Base-by-base conservation (phyloP, 139 green algal genomes). In the Tetraselmis striata region DNA sequence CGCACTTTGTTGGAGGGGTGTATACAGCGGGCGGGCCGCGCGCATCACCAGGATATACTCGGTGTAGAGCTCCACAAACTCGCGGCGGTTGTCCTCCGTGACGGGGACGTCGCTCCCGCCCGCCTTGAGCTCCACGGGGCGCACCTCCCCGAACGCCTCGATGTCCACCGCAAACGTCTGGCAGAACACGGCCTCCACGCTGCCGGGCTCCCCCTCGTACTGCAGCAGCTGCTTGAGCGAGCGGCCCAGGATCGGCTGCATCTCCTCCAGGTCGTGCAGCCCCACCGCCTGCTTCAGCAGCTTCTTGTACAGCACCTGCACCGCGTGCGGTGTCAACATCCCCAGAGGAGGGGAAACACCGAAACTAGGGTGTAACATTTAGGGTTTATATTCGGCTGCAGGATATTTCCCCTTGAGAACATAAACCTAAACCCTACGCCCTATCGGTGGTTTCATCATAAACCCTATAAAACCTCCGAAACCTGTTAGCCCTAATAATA, bases 271-370 rank as follows among this genome's bases (percentile, higher is more conserved):
- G 85, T 98, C 94, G 5, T 92, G 75, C 79, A 98, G 87, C 30
- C 85, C 86, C 31, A 94, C 83, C 23, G 89, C 82, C 87, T 96
- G 90, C 18, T 89, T 86, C 32, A 96, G 86, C 83, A 98, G 90
- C 92, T 97, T 97, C 80, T 94, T 91, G 88, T 97, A 98, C 29
- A 98, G 88, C n/a, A 87, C 90, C n/a, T n/a, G n/a, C n/a, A n/a
- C n/a, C n/a, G n/a, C n/a, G n/a, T n/a, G n/a, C n/a, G n/a, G n/a
- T n/a, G n/a, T n/a, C n/a, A n/a, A n/a, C n/a, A n/a, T n/a, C n/a
- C n/a, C n/a, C n/a, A n/a, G n/a, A n/a, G n/a, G n/a, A n/a, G n/a
- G n/a, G n/a, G n/a, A n/a, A n/a, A n/a, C n/a, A n/a, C n/a, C n/a
- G n/a, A n/a, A n/a, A n/a, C n/a, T n/a, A n/a, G n/a, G n/a, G n/a